A percentile compares a stretch with the other conserved stretches of the same genome.
Conservation (phyloP, 495 filamentous ascomycete species). For the Margaritispora aquatica region DNA sequence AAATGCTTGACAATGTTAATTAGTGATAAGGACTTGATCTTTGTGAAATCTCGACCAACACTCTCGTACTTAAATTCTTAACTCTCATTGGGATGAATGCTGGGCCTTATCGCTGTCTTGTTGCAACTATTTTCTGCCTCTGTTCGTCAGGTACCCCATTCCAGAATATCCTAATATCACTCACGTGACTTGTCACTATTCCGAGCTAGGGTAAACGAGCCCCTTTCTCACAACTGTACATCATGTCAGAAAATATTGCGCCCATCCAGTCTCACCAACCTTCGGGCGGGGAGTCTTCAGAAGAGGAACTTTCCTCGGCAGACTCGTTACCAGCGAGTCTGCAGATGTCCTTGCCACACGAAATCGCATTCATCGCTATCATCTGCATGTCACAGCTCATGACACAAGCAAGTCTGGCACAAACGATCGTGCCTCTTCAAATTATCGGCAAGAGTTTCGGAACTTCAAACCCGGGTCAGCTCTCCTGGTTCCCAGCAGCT, state of each 20-base stretch:
- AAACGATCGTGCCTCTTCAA: slow-evolving; percentile 33
- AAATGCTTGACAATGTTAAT: no score
- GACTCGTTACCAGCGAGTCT: no score
- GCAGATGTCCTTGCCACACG: slow-evolving; percentile 2
- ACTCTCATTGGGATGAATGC: no score
- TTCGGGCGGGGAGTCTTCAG: no score
- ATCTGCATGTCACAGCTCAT: slow-evolving; percentile 24
- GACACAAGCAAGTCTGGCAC: slow-evolving; percentile 33
- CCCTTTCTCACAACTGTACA: neutral
- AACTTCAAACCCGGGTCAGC: slow-evolving; percentile 12
- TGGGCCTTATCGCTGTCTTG: no score
- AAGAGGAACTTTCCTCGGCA: no score
- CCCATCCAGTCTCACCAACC: no score
- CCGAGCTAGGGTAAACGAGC: neutral
- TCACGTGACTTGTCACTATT: neutral
- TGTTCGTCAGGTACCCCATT: neutral
- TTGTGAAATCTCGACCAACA: no score
- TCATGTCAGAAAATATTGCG: neutral
- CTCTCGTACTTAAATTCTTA: no score
- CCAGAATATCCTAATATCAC: neutral
- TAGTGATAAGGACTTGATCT: no score
- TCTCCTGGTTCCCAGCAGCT: neutral
- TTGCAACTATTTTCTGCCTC: neutral
- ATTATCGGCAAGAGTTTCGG: slow-evolving; percentile 42
- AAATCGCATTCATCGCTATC: slow-evolving; percentile 15